These are phyloP conservation scores for Blastobotrys americana DNA, from an alignment of 805 yeast species.

Conservation along the genomic window DNA sequence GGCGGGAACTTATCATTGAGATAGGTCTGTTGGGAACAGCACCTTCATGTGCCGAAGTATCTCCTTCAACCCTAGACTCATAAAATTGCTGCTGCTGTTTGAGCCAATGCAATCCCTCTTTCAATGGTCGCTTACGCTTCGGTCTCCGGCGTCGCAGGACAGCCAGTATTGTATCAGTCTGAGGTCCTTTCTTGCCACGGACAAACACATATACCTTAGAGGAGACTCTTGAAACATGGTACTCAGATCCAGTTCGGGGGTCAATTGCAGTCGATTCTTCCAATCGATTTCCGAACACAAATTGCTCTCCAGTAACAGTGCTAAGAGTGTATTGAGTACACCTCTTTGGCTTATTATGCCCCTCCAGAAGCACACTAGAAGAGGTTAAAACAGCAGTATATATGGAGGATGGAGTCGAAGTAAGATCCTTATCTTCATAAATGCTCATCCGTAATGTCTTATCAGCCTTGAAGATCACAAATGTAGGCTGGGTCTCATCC, in stretches of 20 bases:
- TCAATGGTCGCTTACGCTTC: constrained; percentile 10
- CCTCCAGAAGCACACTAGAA: constrained; percentile 1
- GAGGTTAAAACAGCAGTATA: background rate
- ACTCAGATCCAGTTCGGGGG: too few relatives aligned
- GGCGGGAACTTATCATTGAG: background rate
- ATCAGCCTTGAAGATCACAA: background rate
- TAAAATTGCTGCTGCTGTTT: background rate
- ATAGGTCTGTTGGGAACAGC: background rate
- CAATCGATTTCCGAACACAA: constrained; percentile 11
- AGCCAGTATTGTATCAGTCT: constrained; percentile 8
- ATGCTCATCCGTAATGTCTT: background rate
- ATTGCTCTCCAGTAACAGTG: constrained; percentile 1
- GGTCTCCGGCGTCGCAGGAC: constrained; percentile 13
- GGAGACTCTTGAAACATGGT: constrained; percentile 1
- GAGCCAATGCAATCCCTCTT: constrained; percentile 5
- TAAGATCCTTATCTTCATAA: background rate
- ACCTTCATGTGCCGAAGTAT: background rate
- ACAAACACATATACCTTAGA: constrained; percentile 9
- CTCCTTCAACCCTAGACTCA: constrained; percentile 2
- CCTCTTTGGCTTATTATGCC: background rate
- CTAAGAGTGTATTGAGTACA: constrained; percentile 3
- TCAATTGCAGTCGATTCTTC: constrained; percentile 1
- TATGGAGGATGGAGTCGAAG: background rate
- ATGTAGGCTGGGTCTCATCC: constrained; percentile 2
- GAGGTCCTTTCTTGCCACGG: constrained; percentile 2